Evolutionary conservation across 1,139 yeast species (phyloP), one percentile per base, ranked within the genome.

Genomic region (Blastobotrys illinoisensis): DNA sequence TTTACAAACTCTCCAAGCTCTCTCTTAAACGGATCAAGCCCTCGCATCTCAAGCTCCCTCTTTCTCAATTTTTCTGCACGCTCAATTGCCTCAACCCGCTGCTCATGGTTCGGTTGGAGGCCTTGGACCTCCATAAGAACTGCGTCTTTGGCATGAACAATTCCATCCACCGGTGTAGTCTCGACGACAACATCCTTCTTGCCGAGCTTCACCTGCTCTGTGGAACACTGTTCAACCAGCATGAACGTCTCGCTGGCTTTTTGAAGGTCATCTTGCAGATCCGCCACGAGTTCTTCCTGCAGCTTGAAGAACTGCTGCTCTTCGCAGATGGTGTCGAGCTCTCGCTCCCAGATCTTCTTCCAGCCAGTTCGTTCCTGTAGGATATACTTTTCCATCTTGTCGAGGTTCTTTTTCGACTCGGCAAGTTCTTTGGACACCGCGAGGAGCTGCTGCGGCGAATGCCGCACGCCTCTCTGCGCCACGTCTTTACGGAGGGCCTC

Each of bases 331-430:
- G 85, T 85, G 61, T 89, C 95, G 57, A 93, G 78, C 65, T 91
- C 97, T 5, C 85, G 76, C 68, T 91, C 97, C 98, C 99, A 93
- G 24, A 89, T 85, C 62, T 82, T 83, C 67, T 89, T 88, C 97
- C 98, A 90, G 44, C 83, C 83, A 3, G 90, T 85, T 62, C 86
- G 86, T 65, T 90, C 98, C 11, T 75, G 76, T 1, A 71, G 64
- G 47, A 95, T 85, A 64, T 81, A 90, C 6, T 71, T 72, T n/a
- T 79, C 77, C 79, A 91, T 79, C 5, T 72, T 70, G 2, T 70
- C 69, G 49, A 91, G 74, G 14, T 79, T 78, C 0, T 62, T 55
- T 55, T 79, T 78, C 0, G 96, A 93, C 1, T 72, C 75, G 4
- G 66, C 73, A 23, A 93, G 77, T 60, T 90, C 96, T 60, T 81